Percentiles rank a stretch among this genome's conserved stretches.
Conservation (phyloP, 225 moss, liverwort and hornwort species). For the Sphagnum contortum region DNA sequence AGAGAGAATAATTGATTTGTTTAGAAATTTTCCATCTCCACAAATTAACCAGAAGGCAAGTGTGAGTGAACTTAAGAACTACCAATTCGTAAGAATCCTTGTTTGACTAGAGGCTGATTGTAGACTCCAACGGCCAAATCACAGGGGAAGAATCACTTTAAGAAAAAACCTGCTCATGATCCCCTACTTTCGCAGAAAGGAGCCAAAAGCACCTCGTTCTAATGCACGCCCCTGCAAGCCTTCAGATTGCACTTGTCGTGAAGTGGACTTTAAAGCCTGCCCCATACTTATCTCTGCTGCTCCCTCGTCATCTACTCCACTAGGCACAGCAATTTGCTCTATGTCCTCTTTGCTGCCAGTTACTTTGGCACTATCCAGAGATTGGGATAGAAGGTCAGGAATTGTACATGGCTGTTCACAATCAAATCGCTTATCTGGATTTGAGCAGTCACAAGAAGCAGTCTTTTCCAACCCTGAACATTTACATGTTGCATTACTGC, state of each 20-base stretch:
- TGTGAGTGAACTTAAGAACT: no score
- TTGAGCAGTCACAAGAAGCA: conserved; percentile 27
- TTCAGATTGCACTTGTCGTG: conserved; percentile 31
- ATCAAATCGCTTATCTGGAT: conserved; percentile 14
- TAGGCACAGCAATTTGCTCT: conserved; percentile 11
- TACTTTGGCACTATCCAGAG: background rate
- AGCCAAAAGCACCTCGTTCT: conserved; percentile 56
- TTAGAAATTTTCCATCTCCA: no score
- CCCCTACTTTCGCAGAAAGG: conserved; percentile 13
- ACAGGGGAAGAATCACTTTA: no score
- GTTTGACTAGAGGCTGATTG: no score
- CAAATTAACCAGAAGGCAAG: no score
- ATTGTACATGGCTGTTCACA: conserved; percentile 1
- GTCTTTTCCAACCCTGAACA: conserved; percentile 14
- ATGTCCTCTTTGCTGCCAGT: conserved; percentile 6
- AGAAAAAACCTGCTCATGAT: no score
- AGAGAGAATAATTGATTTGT: no score
- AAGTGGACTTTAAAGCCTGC: conserved; percentile 30
- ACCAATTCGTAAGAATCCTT: no score
- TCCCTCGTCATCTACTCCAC: conserved; percentile 18
- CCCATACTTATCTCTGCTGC: conserved; percentile 25
- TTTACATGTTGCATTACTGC: conserved; percentile 14
- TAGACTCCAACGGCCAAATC: no score
- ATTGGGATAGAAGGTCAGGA: background rate
- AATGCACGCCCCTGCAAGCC: conserved; percentile 30